phyloP scores from a whole-genome alignment of 2,329 filamentous ascomycete species.

The Claviceps paspali region DNA sequence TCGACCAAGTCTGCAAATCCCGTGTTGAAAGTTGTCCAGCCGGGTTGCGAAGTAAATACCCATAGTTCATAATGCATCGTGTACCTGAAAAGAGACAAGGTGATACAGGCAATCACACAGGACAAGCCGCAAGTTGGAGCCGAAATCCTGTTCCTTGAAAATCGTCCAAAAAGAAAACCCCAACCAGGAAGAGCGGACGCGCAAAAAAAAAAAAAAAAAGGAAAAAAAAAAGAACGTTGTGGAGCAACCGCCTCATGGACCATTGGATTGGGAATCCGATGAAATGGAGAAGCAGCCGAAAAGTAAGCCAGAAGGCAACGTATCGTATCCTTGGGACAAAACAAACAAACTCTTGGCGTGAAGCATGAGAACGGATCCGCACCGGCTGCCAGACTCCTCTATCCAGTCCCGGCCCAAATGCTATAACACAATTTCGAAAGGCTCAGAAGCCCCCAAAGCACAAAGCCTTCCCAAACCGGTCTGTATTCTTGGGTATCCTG shows the following conservation, averaged over 20 bases:
- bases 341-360: conserved; percentile 1
- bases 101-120: background rate
- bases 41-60: background rate
- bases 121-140: no score
- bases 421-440: conserved; percentile 18
- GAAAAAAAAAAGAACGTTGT: background rate
- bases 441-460: conserved; percentile 16
- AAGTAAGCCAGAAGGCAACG: conserved; percentile 5
- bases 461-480: conserved; percentile 20
- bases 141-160: no score
- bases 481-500: conserved; percentile 22
- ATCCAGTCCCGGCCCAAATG: conserved; percentile 21
- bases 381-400: conserved; percentile 22
- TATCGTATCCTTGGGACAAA: background rate
- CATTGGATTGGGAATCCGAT: conserved; percentile 3
- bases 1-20: no score
- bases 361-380: conserved; percentile 7
- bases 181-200: no score
- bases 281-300: conserved; percentile 4
- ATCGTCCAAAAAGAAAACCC: no score
- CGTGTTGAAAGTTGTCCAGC: background rate
- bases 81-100: background rate
- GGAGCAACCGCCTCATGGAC: background rate
- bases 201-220: background rate
- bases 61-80: background rate